Evolutionary conservation across 345 rosid genomes (phyloP).

Genomic region (Salix caprea): DNA sequence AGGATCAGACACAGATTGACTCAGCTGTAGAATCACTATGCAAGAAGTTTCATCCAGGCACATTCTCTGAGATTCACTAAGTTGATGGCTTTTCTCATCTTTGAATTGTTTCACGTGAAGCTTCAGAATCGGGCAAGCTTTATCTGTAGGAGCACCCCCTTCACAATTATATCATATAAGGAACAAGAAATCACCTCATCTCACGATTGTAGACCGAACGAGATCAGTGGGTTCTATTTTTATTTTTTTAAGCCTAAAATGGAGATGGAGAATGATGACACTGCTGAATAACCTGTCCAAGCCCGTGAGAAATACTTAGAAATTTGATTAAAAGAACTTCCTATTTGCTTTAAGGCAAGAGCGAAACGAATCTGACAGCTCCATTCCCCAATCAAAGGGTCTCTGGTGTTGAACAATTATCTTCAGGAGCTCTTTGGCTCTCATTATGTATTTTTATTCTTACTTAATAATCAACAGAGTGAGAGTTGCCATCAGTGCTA

Average conservation of each 20-base stretch:
- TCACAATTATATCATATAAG: neutral
- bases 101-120: neutral
- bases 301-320: neutral
- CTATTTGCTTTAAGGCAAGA: constrained; percentile 3
- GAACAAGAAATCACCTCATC: neutral
- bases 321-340: constrained; percentile 8
- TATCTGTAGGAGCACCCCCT: neutral
- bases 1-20: constrained; percentile 55
- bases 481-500: no score
- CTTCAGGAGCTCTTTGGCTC: neutral
- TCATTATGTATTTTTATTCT: neutral
- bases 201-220: neutral
- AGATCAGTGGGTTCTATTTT: neutral
- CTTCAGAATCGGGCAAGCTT: constrained; percentile 12
- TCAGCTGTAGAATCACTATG: constrained; percentile 46
- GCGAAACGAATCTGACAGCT: constrained; percentile 1
- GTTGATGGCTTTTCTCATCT: neutral
- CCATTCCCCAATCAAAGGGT: neutral
- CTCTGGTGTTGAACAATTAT: neutral
- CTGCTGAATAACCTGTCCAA: neutral
- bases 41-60: constrained; percentile 48
- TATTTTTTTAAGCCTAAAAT: neutral
- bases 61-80: constrained; percentile 40
- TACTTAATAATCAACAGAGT: neutral
- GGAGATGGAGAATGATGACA: neutral